A percentile compares a stretch with the other conserved stretches of the same genome.
Evolutionary conservation across 2,329 filamentous ascomycete species (phyloP).

Genomic region (Elsinoe arachidis): DNA sequence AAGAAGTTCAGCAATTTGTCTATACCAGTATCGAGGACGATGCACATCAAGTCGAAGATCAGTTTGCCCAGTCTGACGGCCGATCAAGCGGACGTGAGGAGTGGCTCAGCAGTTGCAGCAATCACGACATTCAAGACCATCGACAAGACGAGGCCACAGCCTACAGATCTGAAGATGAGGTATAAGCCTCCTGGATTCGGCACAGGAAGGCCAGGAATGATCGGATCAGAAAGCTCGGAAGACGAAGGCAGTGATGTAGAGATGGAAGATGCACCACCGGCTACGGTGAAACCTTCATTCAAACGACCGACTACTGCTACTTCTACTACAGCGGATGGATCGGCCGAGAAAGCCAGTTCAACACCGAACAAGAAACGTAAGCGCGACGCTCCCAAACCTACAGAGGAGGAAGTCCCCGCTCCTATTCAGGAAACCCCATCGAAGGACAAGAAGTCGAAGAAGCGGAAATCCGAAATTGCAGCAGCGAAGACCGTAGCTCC

Average conservation of each 20-base stretch:
- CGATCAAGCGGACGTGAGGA: constrained; percentile 34
- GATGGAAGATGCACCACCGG: constrained; percentile 21
- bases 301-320: constrained; percentile 13
- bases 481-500: neutral
- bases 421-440: neutral
- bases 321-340: neutral
- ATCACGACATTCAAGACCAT: constrained; percentile 17
- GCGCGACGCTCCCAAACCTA: neutral
- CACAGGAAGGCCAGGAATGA: constrained; percentile 33
- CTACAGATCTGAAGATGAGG: constrained; percentile 57
- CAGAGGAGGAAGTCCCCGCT: neutral
- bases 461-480: neutral
- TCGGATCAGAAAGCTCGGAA: constrained; percentile 38
- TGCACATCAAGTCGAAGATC: constrained; percentile 58
- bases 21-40: constrained; percentile 15
- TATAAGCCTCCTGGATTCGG: constrained; percentile 58
- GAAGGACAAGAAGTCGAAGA: neutral
- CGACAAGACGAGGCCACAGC: constrained; percentile 46
- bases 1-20: constrained; percentile 33
- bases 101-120: constrained; percentile 32
- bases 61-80: constrained; percentile 40
- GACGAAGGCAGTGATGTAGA: constrained; percentile 26
- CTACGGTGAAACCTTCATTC: constrained; percentile 13
- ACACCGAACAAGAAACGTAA: constrained; percentile 8
- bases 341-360: neutral